Evolutionary conservation across 192 early-diverging fungal genomes (phyloP).

Genomic region (Coemansia sp.): DNA sequence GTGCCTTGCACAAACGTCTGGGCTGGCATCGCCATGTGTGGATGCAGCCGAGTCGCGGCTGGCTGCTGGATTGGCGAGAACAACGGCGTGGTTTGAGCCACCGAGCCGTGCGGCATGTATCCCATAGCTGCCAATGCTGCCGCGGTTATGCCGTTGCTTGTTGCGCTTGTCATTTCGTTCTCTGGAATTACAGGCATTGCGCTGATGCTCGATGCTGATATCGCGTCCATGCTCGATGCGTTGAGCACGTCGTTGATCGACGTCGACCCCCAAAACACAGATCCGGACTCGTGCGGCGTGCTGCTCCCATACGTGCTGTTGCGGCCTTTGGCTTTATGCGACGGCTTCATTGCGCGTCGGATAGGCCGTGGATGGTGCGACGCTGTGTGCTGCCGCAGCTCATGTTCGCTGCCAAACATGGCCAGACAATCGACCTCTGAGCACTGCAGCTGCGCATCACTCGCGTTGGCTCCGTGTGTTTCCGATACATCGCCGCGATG

Average conservation of each 20-base stretch:
- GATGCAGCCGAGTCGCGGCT: not conserved
- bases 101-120: not conserved
- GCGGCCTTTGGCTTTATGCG: constrained; percentile 9
- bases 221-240: not conserved
- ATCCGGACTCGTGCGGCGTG: constrained; percentile 12
- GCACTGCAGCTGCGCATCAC: constrained; percentile 24
- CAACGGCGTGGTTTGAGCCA: constrained; percentile 4
- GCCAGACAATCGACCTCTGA: constrained; percentile 43
- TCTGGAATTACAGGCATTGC: constrained; percentile 12
- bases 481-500: not conserved
- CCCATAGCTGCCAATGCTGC: constrained; percentile 12
- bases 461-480: not conserved
- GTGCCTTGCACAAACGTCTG: not conserved
- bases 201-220: not conserved
- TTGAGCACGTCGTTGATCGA: constrained; percentile 24
- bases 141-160: not conserved
- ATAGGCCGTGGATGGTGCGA: constrained; percentile 48
- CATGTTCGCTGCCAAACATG: constrained; percentile 20
- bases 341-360: constrained; percentile 45
- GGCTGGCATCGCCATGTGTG: not conserved
- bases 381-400: constrained; percentile 35
- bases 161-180: not conserved
- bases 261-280: constrained; percentile 27
- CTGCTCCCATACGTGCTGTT: constrained; percentile 15
- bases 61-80: constrained; percentile 6